Conservation (phyloP, 2,329 filamentous ascomycete species). For the Pyrenochaeta sp. region DNA sequence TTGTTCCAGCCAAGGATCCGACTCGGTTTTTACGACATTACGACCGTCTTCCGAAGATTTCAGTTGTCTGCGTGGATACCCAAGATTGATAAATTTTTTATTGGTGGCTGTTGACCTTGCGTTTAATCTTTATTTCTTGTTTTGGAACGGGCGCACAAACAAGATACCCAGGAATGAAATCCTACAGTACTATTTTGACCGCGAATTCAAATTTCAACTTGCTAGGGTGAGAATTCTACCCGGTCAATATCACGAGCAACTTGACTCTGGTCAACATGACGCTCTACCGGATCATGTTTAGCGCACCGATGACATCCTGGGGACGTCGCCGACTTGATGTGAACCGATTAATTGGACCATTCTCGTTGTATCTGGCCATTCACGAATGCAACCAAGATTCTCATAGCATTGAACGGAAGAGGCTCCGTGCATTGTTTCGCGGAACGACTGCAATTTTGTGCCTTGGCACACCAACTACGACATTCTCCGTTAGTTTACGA, state of each 20-base stretch:
- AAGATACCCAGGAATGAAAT: slow-evolving; percentile 24
- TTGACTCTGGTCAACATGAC: too few relatives aligned
- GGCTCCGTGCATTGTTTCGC: too few relatives aligned
- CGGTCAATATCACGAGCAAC: too few relatives aligned
- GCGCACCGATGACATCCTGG: too few relatives aligned
- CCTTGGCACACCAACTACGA: too few relatives aligned
- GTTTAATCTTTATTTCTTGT: background rate
- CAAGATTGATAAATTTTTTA: background rate
- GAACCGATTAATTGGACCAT: too few relatives aligned
- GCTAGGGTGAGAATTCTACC: background rate
- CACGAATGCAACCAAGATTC: background rate
- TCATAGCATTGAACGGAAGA: too few relatives aligned
- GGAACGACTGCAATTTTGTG: background rate
- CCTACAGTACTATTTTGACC: slow-evolving; percentile 1
- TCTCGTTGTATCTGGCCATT: too few relatives aligned
- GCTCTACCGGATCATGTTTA: too few relatives aligned
- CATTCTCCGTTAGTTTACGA: too few relatives aligned
- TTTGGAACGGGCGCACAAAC: slow-evolving; percentile 13
- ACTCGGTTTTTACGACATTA: background rate
- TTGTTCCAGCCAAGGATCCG: background rate
- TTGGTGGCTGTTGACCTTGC: background rate
- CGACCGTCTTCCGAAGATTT: background rate
- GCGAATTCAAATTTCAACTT: background rate
- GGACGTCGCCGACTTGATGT: too few relatives aligned
- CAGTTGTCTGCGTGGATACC: background rate